Base-by-base conservation (phyloP, 2,329 filamentous ascomycete genomes). In the Colletotrichum lini region DNA sequence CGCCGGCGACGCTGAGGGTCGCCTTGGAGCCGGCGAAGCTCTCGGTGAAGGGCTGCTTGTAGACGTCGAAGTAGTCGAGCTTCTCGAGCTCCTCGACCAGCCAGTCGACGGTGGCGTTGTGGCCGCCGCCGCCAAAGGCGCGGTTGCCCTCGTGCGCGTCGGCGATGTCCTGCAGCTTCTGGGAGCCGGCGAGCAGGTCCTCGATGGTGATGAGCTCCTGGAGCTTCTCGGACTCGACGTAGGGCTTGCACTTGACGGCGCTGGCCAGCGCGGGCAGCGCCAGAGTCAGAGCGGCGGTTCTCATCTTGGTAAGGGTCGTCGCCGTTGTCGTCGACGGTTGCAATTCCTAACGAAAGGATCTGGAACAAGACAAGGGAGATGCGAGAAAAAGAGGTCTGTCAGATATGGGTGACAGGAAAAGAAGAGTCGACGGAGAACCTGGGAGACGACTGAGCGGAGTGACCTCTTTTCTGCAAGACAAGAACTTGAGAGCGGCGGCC, bases 91-190 rank as follows among this genome's bases (percentile, higher is more conserved):
- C 80, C 64, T 84, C 77, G 77, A 81, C 81, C 67, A 86, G 76
- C 73, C 78, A 86, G 77, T 85, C 82, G 62, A 86, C 80, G 7
- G 84, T 87, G 64, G 81, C 80, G 66, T 85, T 84, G 79, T 86
- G 84, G 64, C 85, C 84, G 44, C 75, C 76, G 67, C 82, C 79
- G 54, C 83, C 84, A 64, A 86, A 85, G 59, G 79, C 82, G 40
- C 84, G 84, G 75, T 82, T 85, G 53, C 81, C 80, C 42, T 76
- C 81, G 66, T 85, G 79, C 44, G 80, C 80, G 35, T 82, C 78
- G 26, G 85, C 84, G 60, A 87, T 79, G 73, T 82, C 79, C 74
- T 85, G 81, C 2, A 87, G 81, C 75, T 82, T 82, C 74, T 85
- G 78, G 7, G 84, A 81, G 44, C 83, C 83, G 6, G 79, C 79